Evolutionary conservation across 495 filamentous ascomycete species (phyloP).

Genomic region (Rhizodiscina lignyota): DNA sequence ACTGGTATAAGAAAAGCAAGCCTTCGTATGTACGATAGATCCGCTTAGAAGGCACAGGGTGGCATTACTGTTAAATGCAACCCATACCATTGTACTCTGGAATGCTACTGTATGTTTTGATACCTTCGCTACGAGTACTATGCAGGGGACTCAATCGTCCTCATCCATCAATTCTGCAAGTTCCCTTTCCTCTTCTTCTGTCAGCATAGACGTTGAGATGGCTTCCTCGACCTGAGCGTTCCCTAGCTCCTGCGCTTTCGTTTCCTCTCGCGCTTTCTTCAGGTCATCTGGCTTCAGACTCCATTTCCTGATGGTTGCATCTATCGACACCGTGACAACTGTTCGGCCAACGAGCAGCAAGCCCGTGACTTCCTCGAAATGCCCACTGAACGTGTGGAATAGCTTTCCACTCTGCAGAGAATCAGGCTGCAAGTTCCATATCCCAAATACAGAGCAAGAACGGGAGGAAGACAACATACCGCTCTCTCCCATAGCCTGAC

Average conservation of each 20-base stretch:
- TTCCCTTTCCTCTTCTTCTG: constrained; percentile 71
- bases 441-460: too few relatives aligned
- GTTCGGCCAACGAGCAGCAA: constrained; percentile 36
- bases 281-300: constrained; percentile 47
- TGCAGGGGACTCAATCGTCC: too few relatives aligned
- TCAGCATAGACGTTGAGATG: constrained; percentile 36
- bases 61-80: too few relatives aligned
- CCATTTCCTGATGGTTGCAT: constrained; percentile 78
- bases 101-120: too few relatives aligned
- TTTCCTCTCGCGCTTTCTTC: constrained; percentile 25
- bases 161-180: constrained; percentile 79
- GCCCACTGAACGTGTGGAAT: constrained; percentile 61
- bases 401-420: constrained; percentile 55
- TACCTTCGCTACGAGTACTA: too few relatives aligned
- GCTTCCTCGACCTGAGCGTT: constrained; percentile 20
- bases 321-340: constrained; percentile 70
- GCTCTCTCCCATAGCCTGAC: constrained; percentile 74
- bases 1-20: too few relatives aligned
- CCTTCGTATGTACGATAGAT: too few relatives aligned
- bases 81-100: too few relatives aligned
- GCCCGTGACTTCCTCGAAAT: constrained; percentile 85
- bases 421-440: too few relatives aligned
- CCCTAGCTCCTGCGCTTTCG: constrained; percentile 30
- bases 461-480: too few relatives aligned
- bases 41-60: too few relatives aligned